These are phyloP conservation scores for Neofusicoccum kwambonambiense DNA, from an alignment of 2,329 filamentous ascomycete species.

Conservation along the genomic window DNA sequence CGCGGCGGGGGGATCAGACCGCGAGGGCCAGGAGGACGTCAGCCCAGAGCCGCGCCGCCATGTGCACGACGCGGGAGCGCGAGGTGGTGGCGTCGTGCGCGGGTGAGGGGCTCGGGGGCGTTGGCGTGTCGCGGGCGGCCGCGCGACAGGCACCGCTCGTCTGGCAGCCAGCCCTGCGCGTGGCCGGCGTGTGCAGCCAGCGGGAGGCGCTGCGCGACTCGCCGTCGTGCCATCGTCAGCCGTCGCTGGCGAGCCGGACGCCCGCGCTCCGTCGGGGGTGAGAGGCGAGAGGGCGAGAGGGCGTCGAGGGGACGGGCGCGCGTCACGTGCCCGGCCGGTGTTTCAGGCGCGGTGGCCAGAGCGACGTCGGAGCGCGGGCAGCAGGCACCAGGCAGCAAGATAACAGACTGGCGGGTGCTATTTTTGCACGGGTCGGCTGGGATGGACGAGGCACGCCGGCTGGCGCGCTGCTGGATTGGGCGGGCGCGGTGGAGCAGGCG, in stretches of 20 bases:
- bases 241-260: not conserved
- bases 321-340: not conserved
- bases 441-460: not conserved
- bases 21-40: not conserved
- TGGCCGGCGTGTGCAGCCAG: not conserved
- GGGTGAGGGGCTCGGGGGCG: not conserved
- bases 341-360: conserved; percentile 1
- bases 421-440: conserved; percentile 1
- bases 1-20: not conserved
- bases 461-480: not conserved
- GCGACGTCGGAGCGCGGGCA: not conserved
- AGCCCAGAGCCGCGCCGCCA: not conserved
- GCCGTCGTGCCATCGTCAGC: no score
- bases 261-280: no score
- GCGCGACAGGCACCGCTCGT: not conserved
- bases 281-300: not conserved
- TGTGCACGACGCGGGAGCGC: not conserved
- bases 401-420: conserved; percentile 1
- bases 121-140: not conserved
- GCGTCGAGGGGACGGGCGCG: not conserved
- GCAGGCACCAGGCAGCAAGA: conserved; percentile 5
- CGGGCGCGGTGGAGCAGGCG: not conserved
- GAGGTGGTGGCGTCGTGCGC: not conserved
- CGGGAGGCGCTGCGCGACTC: not conserved
- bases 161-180: not conserved